A percentile compares a stretch with the other conserved stretches of the same genome.
phyloP scores from a whole-genome alignment of 768 basidiomycete species.

The Cystoderma amianthinum region DNA sequence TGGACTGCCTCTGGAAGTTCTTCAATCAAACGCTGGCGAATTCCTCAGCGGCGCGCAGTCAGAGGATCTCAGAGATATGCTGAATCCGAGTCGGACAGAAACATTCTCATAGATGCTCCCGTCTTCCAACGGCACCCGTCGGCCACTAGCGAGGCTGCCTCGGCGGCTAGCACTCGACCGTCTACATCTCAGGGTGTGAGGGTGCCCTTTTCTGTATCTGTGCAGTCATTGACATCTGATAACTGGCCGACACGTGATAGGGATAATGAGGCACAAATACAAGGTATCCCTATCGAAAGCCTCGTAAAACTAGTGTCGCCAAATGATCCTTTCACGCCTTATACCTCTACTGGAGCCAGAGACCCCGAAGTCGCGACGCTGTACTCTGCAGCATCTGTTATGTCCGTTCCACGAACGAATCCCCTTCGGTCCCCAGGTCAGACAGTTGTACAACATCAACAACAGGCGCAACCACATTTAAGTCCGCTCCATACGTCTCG shows the following conservation, averaged over 20 bases:
- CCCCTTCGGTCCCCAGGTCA: conserved; percentile 15
- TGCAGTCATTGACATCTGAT: conserved; percentile 27
- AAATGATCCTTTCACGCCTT: conserved; percentile 50
- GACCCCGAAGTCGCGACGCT: conserved; percentile 82
- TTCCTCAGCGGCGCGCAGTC: conserved; percentile 42
- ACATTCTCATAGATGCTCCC: conserved; percentile 7
- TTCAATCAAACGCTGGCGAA: conserved; percentile 75
- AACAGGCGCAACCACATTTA: conserved; percentile 10
- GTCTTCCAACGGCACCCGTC: conserved; percentile 8
- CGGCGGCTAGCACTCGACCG: conserved; percentile 19
- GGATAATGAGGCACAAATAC: conserved; percentile 25
- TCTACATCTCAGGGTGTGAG: conserved; percentile 16
- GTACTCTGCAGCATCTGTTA: conserved; percentile 79
- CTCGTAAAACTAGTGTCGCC: conserved; percentile 65
- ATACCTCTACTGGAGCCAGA: conserved; percentile 28
- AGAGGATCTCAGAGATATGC: conserved; percentile 15
- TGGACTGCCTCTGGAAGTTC: conserved; percentile 90
- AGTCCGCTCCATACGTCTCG: conserved; percentile 16
- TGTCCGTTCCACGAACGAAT: conserved; percentile 41
- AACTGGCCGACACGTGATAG: conserved; percentile 20
- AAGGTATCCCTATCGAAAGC: conserved; percentile 65
- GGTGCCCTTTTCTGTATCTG: conserved; percentile 19
- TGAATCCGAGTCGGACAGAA: not conserved
- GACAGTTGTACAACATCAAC: conserved; percentile 15
- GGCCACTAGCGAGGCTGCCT: conserved; percentile 6